phyloP scores from a whole-genome alignment of 306 rosid genomes.

The Acacia acuminata region DNA sequence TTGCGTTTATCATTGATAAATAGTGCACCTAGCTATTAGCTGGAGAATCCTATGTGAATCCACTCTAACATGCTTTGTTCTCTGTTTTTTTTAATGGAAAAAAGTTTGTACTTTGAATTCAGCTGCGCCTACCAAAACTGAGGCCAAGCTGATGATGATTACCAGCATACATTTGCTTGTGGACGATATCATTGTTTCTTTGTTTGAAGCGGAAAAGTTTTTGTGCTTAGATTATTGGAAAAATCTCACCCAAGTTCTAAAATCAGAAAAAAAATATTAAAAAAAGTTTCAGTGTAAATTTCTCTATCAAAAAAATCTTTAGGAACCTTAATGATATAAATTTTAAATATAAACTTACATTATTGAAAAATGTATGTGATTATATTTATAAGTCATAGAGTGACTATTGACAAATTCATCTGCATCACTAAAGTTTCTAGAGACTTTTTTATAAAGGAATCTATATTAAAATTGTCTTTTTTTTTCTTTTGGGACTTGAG shows the following conservation, averaged over 20 bases:
- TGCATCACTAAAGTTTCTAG: accelerated
- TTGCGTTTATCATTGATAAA: too few species aligned
- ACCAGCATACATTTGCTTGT: background rate
- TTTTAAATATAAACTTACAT: too few species aligned
- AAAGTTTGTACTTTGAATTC: background rate
- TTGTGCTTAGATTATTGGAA: too few species aligned
- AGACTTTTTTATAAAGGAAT: too few species aligned
- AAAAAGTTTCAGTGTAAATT: too few species aligned
- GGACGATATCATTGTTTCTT: constrained; percentile 13
- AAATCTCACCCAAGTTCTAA: too few species aligned
- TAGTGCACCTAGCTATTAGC: background rate
- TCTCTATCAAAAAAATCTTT: too few species aligned
- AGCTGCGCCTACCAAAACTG: background rate
- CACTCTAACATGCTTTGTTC: background rate
- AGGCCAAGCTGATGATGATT: background rate
- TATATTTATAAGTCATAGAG: too few species aligned
- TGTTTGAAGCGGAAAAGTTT: constrained; percentile 36
- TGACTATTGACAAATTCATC: too few species aligned
- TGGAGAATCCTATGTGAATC: constrained; percentile 39
- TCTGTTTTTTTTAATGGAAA: background rate
- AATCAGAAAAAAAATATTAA: too few species aligned
- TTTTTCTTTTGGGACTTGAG: too few species aligned
- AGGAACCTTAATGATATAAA: too few species aligned
- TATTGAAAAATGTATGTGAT: accelerated
- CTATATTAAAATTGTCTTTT: accelerated